Conservation (phyloP, 768 basidiomycete genomes). For the Termitomyces heimii region DNA sequence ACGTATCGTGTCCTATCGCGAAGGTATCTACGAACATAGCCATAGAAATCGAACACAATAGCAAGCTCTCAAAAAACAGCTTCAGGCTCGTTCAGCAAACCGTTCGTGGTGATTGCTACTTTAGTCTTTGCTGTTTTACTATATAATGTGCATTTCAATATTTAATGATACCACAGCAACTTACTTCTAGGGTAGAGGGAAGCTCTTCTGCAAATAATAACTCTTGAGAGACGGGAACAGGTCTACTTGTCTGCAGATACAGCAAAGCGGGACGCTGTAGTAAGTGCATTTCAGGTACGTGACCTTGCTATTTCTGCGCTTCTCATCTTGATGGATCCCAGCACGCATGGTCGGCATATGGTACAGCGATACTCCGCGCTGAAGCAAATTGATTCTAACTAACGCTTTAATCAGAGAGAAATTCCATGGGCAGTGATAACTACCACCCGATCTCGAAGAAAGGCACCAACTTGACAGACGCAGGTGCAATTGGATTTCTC, state of each 20-base stretch:
- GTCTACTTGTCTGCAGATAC: slow-evolving; percentile 39
- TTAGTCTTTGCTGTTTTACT: slow-evolving; percentile 6
- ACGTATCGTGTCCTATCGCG: background rate
- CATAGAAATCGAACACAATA: background rate
- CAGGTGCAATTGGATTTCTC: slow-evolving; percentile 86
- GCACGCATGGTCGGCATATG: slow-evolving; percentile 88
- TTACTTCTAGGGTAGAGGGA: background rate
- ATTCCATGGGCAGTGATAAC: slow-evolving; percentile 92
- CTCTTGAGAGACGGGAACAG: background rate
- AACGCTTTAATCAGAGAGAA: slow-evolving; percentile 49
- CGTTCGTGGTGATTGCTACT: slow-evolving; percentile 5
- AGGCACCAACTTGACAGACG: slow-evolving; percentile 73
- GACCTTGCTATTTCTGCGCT: background rate
- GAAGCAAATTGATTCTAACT: background rate
- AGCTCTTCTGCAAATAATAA: background rate
- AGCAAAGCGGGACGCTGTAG: slow-evolving; percentile 61
- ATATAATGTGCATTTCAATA: slow-evolving; percentile 6
- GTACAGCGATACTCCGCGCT: slow-evolving; percentile 18
- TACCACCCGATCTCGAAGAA: slow-evolving; percentile 77
- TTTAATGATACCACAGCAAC: background rate
- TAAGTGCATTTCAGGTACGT: slow-evolving; percentile 74
- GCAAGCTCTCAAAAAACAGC: background rate
- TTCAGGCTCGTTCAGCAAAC: background rate
- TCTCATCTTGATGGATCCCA: slow-evolving; percentile 22
- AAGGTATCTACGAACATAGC: background rate